A percentile compares a stretch with the other conserved stretches of the same genome.
These are phyloP conservation scores for Shiraia sp. DNA, from an alignment of 2,329 filamentous ascomycete species.

Conservation along the genomic window DNA sequence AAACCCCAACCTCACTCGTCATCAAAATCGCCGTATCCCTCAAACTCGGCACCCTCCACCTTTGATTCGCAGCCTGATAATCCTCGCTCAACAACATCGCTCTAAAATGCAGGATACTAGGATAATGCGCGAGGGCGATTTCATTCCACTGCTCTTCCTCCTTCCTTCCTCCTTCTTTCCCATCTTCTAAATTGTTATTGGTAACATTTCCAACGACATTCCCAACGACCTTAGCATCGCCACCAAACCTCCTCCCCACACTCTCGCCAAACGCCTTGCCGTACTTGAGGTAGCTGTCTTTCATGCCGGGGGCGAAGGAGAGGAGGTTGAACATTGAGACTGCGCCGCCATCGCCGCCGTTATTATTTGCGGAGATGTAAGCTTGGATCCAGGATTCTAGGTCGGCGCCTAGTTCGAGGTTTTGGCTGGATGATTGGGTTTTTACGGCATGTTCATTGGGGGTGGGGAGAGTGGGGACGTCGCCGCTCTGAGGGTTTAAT, in stretches of 20 bases:
- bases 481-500: conserved; percentile 41
- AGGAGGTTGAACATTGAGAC: conserved; percentile 68
- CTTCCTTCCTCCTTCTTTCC: conserved; percentile 19
- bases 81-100: conserved; percentile 63
- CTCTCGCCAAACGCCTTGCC: conserved; percentile 56
- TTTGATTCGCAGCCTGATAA: conserved; percentile 62
- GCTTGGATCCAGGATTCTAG: conserved; percentile 55
- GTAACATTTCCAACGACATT: conserved; percentile 45
- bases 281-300: conserved; percentile 61
- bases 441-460: conserved; percentile 24
- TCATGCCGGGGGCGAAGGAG: conserved; percentile 58
- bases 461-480: conserved; percentile 44
- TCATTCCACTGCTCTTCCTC: too few relatives aligned
- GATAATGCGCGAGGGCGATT: conserved; percentile 67
- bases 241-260: conserved; percentile 59
- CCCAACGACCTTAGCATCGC: conserved; percentile 65
- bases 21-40: conserved; percentile 59
- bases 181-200: not conserved
- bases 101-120: conserved; percentile 63
- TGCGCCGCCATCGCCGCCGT: conserved; percentile 46
- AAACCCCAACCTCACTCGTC: conserved; percentile 55
- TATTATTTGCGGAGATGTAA: conserved; percentile 22
- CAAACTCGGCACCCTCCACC: conserved; percentile 55
- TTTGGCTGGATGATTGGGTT: conserved; percentile 53
- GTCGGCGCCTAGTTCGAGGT: conserved; percentile 59